Conservation (phyloP, 352 stramenopile genomes). For the Pythium folliculosum region DNA sequence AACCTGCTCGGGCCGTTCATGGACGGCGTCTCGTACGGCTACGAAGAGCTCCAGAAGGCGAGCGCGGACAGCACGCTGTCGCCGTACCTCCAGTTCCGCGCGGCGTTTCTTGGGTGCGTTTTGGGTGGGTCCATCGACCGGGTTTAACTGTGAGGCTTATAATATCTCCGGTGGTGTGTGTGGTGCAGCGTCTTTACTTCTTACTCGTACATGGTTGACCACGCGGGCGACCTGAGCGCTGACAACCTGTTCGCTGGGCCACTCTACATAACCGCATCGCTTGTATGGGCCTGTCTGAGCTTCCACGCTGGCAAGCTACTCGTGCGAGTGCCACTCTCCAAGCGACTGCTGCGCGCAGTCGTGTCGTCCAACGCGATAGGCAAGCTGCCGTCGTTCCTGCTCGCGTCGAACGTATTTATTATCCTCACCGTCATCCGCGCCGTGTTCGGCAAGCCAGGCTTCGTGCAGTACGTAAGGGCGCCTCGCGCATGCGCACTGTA, state of each 20-base stretch:
- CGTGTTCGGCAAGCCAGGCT: constrained; percentile 31
- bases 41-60: constrained; percentile 38
- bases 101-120: constrained; percentile 68
- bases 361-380: constrained; percentile 26
- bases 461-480: constrained; percentile 27
- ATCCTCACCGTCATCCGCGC: constrained; percentile 27
- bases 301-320: constrained; percentile 57
- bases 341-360: constrained; percentile 16
- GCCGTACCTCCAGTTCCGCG: constrained; percentile 68
- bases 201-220: constrained; percentile 89
- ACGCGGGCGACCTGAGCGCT: constrained; percentile 72
- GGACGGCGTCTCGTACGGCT: constrained; percentile 69
- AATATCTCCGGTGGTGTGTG: not conserved
- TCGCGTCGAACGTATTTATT: constrained; percentile 33
- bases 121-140: not conserved
- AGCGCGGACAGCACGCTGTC: constrained; percentile 36
- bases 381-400: constrained; percentile 27
- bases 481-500: not conserved
- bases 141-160: too few relatives aligned
- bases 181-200: constrained; percentile 76
- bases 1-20: constrained; percentile 80
- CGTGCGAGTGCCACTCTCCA: constrained; percentile 23
- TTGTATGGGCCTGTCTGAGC: constrained; percentile 48
- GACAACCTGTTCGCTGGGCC: constrained; percentile 40
- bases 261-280: constrained; percentile 63